Percentiles rank a stretch among this genome's conserved stretches.
phyloP scores from a whole-genome alignment of 129 eudicot genomes.

The Calendula officinalis region DNA sequence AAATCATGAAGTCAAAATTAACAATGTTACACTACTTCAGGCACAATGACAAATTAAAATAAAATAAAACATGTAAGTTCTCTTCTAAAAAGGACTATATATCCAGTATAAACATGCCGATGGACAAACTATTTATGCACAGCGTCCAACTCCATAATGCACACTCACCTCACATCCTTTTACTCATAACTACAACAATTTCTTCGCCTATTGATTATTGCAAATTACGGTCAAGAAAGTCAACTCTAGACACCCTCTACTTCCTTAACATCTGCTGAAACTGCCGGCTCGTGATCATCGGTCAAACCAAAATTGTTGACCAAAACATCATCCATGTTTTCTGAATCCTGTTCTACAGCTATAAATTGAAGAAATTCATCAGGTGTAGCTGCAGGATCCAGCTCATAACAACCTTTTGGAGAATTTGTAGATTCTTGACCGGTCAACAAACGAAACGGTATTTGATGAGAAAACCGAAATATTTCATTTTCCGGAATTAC shows the following conservation, averaged over 20 bases:
- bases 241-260: constrained; percentile 11
- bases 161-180: constrained; percentile 23
- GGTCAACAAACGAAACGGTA: constrained; percentile 56
- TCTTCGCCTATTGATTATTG: constrained; percentile 1
- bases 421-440: constrained; percentile 52
- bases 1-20: constrained; percentile 32
- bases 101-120: constrained; percentile 26
- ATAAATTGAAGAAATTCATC: constrained; percentile 54
- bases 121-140: constrained; percentile 39
- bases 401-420: constrained; percentile 64
- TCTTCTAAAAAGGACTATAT: constrained; percentile 18
- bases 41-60: constrained; percentile 6
- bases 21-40: constrained; percentile 33
- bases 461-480: constrained; percentile 72
- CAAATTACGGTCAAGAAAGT: constrained; percentile 5
- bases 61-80: constrained; percentile 18
- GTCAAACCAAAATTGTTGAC: constrained; percentile 1
- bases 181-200: background rate
- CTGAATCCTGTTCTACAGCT: constrained; percentile 38
- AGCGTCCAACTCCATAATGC: constrained; percentile 37
- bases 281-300: constrained; percentile 10
- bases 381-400: constrained; percentile 84
- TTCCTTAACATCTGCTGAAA: constrained; percentile 32
- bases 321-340: constrained; percentile 26
- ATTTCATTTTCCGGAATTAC: constrained; percentile 71